These are phyloP conservation scores for Kodamaea sp. DNA, from an alignment of 1,139 yeast genomes.

Conservation along the genomic window DNA sequence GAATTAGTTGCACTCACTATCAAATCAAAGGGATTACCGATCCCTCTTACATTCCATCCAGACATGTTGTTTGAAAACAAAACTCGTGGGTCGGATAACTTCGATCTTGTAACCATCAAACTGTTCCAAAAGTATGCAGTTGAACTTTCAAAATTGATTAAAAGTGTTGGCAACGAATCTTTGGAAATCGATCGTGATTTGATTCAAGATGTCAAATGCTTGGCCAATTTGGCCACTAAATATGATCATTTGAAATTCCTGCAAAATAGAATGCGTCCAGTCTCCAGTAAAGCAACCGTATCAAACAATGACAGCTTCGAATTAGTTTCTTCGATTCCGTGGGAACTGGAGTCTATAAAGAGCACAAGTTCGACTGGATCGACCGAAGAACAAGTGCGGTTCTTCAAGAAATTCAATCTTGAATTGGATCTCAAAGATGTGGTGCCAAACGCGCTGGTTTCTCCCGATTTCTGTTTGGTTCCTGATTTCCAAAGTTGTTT, in stretches of 20 bases:
- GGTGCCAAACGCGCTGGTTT: constrained; percentile 5
- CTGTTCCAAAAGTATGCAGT: constrained; percentile 32
- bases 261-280: neutral
- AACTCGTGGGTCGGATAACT: constrained; percentile 27
- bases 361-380: constrained; percentile 10
- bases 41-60: constrained; percentile 35
- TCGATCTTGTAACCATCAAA: constrained; percentile 30
- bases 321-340: constrained; percentile 17
- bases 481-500: constrained; percentile 41
- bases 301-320: constrained; percentile 4
- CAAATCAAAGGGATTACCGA: constrained; percentile 31
- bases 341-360: constrained; percentile 19
- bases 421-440: constrained; percentile 21
- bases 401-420: constrained; percentile 20
- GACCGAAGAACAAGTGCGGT: constrained; percentile 17
- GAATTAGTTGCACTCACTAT: constrained; percentile 32
- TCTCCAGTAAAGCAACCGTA: neutral
- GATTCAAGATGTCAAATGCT: constrained; percentile 30
- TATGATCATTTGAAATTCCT: constrained; percentile 21
- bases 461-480: constrained; percentile 28
- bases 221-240: constrained; percentile 32
- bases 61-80: constrained; percentile 37
- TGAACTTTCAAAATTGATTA: constrained; percentile 27
- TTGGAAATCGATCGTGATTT: constrained; percentile 25
- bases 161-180: constrained; percentile 22